Evolutionary conservation across 2,329 filamentous ascomycete species (phyloP), one percentile per base, ranked within the genome.

Genomic region (Trichoderma sp.): DNA sequence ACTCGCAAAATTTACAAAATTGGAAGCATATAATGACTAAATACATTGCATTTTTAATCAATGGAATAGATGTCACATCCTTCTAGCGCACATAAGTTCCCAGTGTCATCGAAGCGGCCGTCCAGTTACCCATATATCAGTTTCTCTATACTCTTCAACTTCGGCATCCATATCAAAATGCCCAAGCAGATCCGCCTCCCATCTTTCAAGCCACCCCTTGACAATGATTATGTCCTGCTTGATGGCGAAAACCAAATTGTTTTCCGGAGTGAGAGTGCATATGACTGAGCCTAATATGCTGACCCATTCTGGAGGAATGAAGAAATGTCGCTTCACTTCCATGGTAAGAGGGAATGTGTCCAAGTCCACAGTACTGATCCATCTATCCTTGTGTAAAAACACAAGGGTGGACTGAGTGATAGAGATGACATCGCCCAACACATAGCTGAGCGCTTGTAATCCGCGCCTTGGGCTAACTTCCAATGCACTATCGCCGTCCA

Each of bases 281-380:
- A 50, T 17, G 12, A 63, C 59, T 10, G 45, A 22, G 17, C 39
- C 59, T n/a, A 19, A 8, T 8, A 50, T n/a, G 39, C 35, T 63
- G 4, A 64, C 45, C 50, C 61, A 64, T n/a, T 64, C 61, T 3
- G 50, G 61, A 13, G 52, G 52, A 9, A 63, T 63, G 27, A 63
- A 63, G 45, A 50, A 63, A 52, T 63, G 59, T 22, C 59, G 25
- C 22, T 34, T 63, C 25, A 63, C 59, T 34, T 63, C 25, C 59
- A 50, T n/a, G 15, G 59, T 52, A 9, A 34, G 27, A 17, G 13
- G 19, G 5, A 64, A 39, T 9, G 61, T 64, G 15, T 64, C 32
- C 45, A 64, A 37, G 50, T 64, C 45, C 25, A 37, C 50, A 29
- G 61, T 54, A 45, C 61, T 42, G 10, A 64, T 27, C 61, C 61